Base-by-base conservation (phyloP, 2,329 filamentous ascomycete genomes). In the Colletotrichum camelliae region DNA sequence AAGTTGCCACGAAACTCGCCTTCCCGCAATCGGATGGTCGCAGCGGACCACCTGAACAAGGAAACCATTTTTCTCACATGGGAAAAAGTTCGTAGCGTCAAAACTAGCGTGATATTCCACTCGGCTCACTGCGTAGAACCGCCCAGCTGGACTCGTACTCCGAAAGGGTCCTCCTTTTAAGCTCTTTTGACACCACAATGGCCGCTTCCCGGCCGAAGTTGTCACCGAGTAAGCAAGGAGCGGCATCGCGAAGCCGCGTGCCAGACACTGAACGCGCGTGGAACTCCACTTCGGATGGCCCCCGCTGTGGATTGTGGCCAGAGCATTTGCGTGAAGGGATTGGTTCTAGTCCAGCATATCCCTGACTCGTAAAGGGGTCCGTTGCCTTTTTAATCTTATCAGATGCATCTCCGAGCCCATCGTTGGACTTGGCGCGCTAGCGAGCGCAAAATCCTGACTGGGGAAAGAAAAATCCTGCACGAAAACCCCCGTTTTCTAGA, bases 351-450 rank as follows among this genome's bases (percentile, higher is more conserved):
- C 70, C 35, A 10, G 62, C 39, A 72, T 15, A 31, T 27, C 73
- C 74, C 48, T 73, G 74, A 65, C 74, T 76, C 74, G 58, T 15
- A 66, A 31, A 13, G 58, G 43, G 58, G 58, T 27, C 58, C 10
- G 13, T 27, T 58, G n/a, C 70, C 57, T 29, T 27, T 37, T 52
- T 72, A 68, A 74, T 76, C 74, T 76, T 76, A 76, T 76, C 74
- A 76, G 74, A 76, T 76, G 74, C 48, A 64, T 39, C 64, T 73
- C 64, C 33, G 39, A 69, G 37, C 16, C 27, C 35, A 67, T 73
- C 64, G 37, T 52, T 16, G 52, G 7, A 15, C 74, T 73, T 74
- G 74, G 70, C 74, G 57, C 64, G 31, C 70, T 73, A 68, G 62
- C 31, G 52, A 33, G 8, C 31, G 39, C 33, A 55, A 75, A 73